These are phyloP conservation scores for Termitomyces sp. DNA, from an alignment of 768 basidiomycete genomes.

Conservation along the genomic window DNA sequence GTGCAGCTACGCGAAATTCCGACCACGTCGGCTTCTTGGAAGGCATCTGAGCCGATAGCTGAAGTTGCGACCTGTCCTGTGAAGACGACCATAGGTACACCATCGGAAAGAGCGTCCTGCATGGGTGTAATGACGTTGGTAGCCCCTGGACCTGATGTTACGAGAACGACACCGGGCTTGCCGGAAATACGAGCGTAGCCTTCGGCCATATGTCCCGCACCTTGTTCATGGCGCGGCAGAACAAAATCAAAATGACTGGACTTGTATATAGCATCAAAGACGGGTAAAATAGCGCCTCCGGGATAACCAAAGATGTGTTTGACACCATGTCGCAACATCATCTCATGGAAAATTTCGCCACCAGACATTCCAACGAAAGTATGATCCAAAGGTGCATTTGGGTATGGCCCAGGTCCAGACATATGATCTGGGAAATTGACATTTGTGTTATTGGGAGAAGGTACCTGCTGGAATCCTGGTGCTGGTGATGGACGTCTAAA, in stretches of 20 bases:
- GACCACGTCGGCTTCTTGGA: conserved; percentile 97
- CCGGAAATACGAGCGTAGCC: conserved; percentile 98
- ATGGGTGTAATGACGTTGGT: conserved; percentile 98
- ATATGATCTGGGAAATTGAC: conserved; percentile 28
- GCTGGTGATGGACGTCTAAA: conserved; percentile 59
- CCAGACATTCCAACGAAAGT: conserved; percentile 94
- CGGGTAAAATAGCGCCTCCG: conserved; percentile 96
- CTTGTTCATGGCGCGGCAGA: conserved; percentile 95
- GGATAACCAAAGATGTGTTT: conserved; percentile 98
- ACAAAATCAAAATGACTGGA: conserved; percentile 94
- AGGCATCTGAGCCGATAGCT: conserved; percentile 98
- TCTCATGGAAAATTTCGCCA: conserved; percentile 98
- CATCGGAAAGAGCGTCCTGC: conserved; percentile 96
- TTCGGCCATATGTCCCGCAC: conserved; percentile 98
- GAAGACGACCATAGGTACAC: conserved; percentile 93
- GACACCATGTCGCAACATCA: conserved; percentile 97
- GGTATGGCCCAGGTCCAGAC: conserved; percentile 34
- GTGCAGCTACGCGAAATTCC: conserved; percentile 97
- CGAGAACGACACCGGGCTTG: conserved; percentile 95
- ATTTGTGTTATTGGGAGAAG: conserved; percentile 30
- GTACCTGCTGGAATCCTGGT: conserved; percentile 47
- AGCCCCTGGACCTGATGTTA: conserved; percentile 96
- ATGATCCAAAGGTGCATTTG: conserved; percentile 59
- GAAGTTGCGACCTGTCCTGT: conserved; percentile 98
- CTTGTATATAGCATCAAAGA: conserved; percentile 99